Conservation (phyloP, 176 grass and related monocot species). For the Ensete glaucum region DNA sequence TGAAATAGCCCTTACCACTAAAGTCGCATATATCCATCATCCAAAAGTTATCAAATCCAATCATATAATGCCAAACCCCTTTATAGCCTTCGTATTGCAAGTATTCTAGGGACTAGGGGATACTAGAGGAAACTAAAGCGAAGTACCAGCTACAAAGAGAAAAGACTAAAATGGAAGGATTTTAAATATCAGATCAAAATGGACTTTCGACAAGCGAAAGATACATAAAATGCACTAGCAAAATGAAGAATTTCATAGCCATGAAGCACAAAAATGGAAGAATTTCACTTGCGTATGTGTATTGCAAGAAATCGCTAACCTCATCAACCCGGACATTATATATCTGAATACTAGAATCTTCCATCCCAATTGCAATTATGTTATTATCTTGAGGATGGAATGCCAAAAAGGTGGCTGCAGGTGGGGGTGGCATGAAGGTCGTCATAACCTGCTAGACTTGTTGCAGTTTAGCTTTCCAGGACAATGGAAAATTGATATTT, state of each 20-base stretch:
- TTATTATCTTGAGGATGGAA: constrained; percentile 99
- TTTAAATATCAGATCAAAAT: background rate
- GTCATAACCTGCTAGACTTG: constrained; percentile 67
- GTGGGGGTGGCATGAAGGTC: constrained; percentile 88
- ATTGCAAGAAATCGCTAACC: constrained; percentile 27
- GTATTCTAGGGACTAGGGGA: no score
- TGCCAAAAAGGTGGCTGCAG: constrained; percentile 80
- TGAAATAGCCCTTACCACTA: no score
- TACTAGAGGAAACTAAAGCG: no score
- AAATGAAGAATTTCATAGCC: background rate
- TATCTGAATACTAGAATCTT: constrained; percentile 93
- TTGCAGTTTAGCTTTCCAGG: constrained; percentile 8
- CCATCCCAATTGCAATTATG: constrained; percentile 99
- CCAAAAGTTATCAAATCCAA: no score
- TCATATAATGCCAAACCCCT: no score
- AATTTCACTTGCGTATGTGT: background rate
- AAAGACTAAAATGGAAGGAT: background rate
- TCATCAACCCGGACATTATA: constrained; percentile 94
- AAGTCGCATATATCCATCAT: no score
- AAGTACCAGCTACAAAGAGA: no score
- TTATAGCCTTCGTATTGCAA: no score
- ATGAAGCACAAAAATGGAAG: background rate
- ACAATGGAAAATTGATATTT: background rate
- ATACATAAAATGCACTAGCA: background rate
- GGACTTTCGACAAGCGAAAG: background rate